Conservation (phyloP, 148 eudicot genomes). For the Nyssa sinensis region DNA sequence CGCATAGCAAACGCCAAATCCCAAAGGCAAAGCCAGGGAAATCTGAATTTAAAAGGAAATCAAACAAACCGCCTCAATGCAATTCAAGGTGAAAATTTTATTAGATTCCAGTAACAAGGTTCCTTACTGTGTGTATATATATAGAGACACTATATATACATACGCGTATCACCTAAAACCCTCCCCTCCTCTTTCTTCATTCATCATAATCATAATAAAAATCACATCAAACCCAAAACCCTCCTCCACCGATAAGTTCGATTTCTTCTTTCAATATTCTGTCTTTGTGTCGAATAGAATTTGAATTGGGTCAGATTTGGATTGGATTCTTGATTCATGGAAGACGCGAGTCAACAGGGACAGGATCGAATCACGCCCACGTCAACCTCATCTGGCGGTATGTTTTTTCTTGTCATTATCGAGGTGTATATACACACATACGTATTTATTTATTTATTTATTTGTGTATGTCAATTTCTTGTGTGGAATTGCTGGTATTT, state of each 20-base stretch:
- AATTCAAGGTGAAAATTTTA: no score
- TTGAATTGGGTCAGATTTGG: neutral
- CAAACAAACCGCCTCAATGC: no score
- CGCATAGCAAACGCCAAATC: no score
- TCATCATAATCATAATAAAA: neutral
- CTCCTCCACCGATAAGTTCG: neutral
- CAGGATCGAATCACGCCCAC: constrained; percentile 30
- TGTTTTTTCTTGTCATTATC: neutral
- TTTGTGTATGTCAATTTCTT: neutral
- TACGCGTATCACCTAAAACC: constrained; percentile 4
- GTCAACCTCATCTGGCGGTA: constrained; percentile 7
- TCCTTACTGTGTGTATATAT: neutral
- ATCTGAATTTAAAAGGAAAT: no score
- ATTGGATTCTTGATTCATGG: constrained; percentile 23
- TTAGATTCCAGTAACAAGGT: neutral
- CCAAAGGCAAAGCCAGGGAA: no score
- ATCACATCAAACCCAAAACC: constrained; percentile 1
- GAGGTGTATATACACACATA: neutral
- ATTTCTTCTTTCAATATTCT: neutral
- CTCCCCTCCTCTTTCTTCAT: neutral
- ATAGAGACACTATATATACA: neutral
- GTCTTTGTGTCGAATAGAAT: neutral
- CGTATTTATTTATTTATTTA: neutral
- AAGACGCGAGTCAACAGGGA: constrained; percentile 34
- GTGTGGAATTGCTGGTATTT: neutral